Evolutionary conservation across 768 basidiomycete species (phyloP).

Genomic region (Boletus eberwhitei): DNA sequence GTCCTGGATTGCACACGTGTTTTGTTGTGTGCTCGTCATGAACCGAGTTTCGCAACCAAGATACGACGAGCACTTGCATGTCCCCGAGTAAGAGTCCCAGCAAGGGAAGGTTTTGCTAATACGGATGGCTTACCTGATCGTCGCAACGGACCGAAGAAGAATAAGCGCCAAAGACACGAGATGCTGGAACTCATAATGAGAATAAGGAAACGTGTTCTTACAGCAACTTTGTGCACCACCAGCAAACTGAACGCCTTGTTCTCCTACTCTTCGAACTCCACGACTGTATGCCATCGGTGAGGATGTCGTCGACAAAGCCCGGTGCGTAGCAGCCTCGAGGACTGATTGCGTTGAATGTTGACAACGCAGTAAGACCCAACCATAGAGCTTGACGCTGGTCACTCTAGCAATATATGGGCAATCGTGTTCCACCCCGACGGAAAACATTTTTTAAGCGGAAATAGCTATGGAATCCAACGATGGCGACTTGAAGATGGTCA

Average conservation of each 20-base stretch:
- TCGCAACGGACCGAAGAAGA: background rate
- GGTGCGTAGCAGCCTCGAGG: background rate
- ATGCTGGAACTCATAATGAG: background rate
- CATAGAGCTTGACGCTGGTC: background rate
- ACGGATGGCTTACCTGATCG: background rate
- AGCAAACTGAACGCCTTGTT: background rate
- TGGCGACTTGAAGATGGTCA: background rate
- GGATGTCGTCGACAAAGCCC: background rate
- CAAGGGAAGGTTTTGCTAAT: background rate
- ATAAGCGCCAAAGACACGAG: background rate
- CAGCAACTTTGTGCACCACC: background rate
- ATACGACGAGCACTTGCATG: background rate
- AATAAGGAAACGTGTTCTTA: background rate
- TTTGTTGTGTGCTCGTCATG: background rate
- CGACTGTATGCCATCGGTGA: background rate
- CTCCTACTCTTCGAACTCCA: background rate
- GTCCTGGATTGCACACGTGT: background rate
- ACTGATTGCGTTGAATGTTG: background rate
- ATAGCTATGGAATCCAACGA: background rate
- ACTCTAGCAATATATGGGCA: background rate
- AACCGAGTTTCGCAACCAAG: background rate
- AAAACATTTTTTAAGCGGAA: background rate
- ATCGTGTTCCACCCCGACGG: constrained; percentile 2
- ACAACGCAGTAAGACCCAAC: background rate
- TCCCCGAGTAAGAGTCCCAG: accelerated